Conservation (phyloP, 1,139 yeast species). For the Scheffersomyces insectosa region DNA sequence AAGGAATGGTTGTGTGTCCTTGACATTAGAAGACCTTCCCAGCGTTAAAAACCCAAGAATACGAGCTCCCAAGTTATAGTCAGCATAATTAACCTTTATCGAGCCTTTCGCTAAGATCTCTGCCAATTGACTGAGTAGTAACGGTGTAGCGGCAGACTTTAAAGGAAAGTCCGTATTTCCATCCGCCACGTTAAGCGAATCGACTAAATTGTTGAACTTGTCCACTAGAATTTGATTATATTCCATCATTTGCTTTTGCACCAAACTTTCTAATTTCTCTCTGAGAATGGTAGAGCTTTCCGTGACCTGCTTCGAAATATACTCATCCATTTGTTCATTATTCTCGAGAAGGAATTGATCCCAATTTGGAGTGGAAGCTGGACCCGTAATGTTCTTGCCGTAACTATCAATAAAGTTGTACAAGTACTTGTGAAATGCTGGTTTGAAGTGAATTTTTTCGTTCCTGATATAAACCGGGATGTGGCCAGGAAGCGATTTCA, state of each 20-base stretch:
- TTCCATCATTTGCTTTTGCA: slow-evolving; percentile 22
- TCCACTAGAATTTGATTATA: slow-evolving; percentile 26
- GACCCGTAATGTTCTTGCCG: slow-evolving; percentile 12
- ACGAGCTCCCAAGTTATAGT: slow-evolving; percentile 40
- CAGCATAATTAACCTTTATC: slow-evolving; percentile 43
- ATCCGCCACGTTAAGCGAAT: slow-evolving; percentile 16
- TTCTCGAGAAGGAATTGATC: slow-evolving; percentile 21
- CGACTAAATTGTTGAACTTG: slow-evolving; percentile 31
- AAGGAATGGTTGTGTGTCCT: slow-evolving; percentile 8
- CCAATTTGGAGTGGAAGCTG: slow-evolving; percentile 17
- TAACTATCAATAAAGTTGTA: slow-evolving; percentile 36
- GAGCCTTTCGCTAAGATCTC: slow-evolving; percentile 39
- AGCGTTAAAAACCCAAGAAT: slow-evolving; percentile 43
- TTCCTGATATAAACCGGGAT: slow-evolving; percentile 37
- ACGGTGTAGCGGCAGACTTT: not conserved
- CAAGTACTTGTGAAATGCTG: slow-evolving; percentile 42
- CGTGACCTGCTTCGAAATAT: slow-evolving; percentile 13
- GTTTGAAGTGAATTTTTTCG: slow-evolving; percentile 38
- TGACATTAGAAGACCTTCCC: slow-evolving; percentile 7
- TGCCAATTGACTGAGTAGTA: slow-evolving; percentile 16
- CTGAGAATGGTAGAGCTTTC: slow-evolving; percentile 15
- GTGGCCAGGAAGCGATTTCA: slow-evolving; percentile 26
- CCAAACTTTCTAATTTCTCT: slow-evolving; percentile 20
- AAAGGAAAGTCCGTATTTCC: not conserved
- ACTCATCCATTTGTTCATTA: slow-evolving; percentile 19